A percentile compares a stretch with the other conserved stretches of the same genome.
Evolutionary conservation across 169 alveolate species (phyloP).

Genomic region (Miamiensis avidus): DNA sequence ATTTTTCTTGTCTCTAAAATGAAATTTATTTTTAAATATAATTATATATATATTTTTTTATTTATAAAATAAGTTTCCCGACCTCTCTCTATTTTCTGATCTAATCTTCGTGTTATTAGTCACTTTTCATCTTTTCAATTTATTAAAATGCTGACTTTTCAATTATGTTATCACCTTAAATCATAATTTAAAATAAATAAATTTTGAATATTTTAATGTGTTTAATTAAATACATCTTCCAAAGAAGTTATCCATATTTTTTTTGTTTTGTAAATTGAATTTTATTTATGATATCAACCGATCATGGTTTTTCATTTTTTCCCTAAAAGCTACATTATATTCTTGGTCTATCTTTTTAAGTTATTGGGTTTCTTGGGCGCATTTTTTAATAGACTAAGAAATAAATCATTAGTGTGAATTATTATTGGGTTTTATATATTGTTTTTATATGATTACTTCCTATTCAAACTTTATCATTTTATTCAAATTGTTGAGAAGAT

Average conservation of each 20-base stretch:
- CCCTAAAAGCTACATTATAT: conserved; percentile 12
- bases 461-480: conserved; percentile 40
- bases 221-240: not conserved
- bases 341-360: conserved; percentile 13
- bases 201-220: no score
- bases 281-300: not conserved
- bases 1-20: not conserved
- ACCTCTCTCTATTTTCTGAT: not conserved
- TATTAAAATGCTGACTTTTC: not conserved
- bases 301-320: not conserved
- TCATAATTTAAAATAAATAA: conserved; percentile 1
- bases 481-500: conserved; percentile 18
- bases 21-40: not conserved
- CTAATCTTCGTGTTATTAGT: not conserved
- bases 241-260: not conserved
- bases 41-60: conserved; percentile 10
- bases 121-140: not conserved
- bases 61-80: not conserved
- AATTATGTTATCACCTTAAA: not conserved
- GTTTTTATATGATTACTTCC: conserved; percentile 14
- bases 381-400: conserved; percentile 16
- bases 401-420: not conserved
- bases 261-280: conserved; percentile 5
- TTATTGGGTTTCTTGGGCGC: conserved; percentile 15
- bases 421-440: conserved; percentile 7